Percentiles rank a stretch among this genome's conserved stretches.
Conservation (phyloP, 345 rosid genomes). For the Rhodamnia argentea region DNA sequence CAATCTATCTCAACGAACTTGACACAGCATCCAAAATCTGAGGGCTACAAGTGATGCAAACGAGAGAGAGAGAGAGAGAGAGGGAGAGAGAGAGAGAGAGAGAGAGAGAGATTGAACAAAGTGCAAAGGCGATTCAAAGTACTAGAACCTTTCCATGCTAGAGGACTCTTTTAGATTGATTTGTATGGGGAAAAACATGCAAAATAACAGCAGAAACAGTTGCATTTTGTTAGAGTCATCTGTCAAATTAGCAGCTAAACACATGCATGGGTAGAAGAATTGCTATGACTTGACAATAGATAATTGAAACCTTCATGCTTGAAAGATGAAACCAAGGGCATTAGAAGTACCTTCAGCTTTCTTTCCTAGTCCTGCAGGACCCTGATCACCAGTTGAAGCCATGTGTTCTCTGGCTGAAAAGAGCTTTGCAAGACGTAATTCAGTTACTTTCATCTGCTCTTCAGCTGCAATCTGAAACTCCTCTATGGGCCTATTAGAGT, state of each 20-base stretch:
- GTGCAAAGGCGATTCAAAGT: background rate
- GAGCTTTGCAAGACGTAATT: conserved; percentile 76
- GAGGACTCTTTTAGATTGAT: background rate
- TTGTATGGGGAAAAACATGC: background rate
- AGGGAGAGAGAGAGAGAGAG: background rate
- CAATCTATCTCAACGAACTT: background rate
- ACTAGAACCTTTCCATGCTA: background rate
- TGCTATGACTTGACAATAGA: background rate
- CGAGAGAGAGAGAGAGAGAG: background rate
- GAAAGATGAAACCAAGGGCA: background rate
- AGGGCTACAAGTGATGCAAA: background rate
- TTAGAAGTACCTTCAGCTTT: conserved; percentile 46
- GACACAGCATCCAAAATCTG: background rate
- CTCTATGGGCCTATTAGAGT: conserved; percentile 57
- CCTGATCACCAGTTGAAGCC: conserved; percentile 11
- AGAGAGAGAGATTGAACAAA: background rate
- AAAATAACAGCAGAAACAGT: background rate
- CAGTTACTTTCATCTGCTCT: conserved; percentile 86
- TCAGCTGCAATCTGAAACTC: conserved; percentile 84
- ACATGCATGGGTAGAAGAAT: background rate
- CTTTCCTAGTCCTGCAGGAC: conserved; percentile 13
- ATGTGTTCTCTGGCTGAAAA: conserved; percentile 29
- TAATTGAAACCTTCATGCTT: background rate
- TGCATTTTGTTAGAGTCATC: background rate
- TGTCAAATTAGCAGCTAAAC: background rate